Conservation (phyloP, 768 basidiomycete species). For the Lanmaoa pseudosensibilis region DNA sequence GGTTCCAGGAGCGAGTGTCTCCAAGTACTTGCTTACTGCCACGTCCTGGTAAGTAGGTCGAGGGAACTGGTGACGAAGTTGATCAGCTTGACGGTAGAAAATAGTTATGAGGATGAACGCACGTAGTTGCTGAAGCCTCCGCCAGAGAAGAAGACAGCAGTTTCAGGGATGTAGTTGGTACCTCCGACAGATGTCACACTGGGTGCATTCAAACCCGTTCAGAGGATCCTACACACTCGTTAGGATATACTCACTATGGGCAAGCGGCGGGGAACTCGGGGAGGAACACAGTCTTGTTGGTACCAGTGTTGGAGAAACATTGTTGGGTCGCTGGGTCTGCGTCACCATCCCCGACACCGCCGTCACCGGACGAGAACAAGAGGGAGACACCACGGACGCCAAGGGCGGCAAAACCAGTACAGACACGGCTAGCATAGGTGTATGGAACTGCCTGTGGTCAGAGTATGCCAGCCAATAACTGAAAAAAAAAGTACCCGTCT, state of each 20-base stretch:
- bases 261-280: slow-evolving; percentile 63
- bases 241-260: slow-evolving; percentile 43
- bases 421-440: slow-evolving; percentile 57
- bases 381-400: slow-evolving; percentile 67
- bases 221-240: background rate
- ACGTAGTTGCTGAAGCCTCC: slow-evolving; percentile 76
- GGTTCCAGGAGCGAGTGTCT: slow-evolving; percentile 43
- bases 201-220: background rate
- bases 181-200: slow-evolving; percentile 77
- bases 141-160: slow-evolving; percentile 60
- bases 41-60: slow-evolving; percentile 55
- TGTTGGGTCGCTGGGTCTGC: slow-evolving; percentile 48
- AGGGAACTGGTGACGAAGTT: slow-evolving; percentile 39
- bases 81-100: slow-evolving; percentile 3
- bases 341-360: slow-evolving; percentile 66
- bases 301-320: slow-evolving; percentile 61
- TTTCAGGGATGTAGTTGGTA: slow-evolving; percentile 59
- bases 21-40: slow-evolving; percentile 46
- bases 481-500: slow-evolving; percentile 47
- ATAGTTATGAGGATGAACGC: slow-evolving; percentile 8
- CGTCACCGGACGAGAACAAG: slow-evolving; percentile 65
- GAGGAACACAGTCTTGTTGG: slow-evolving; percentile 52
- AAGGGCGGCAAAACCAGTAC: slow-evolving; percentile 61
- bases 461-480: background rate
- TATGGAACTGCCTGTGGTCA: slow-evolving; percentile 47